phyloP scores from a whole-genome alignment of 768 basidiomycete genomes.

The Psilocybe tampanensis region DNA sequence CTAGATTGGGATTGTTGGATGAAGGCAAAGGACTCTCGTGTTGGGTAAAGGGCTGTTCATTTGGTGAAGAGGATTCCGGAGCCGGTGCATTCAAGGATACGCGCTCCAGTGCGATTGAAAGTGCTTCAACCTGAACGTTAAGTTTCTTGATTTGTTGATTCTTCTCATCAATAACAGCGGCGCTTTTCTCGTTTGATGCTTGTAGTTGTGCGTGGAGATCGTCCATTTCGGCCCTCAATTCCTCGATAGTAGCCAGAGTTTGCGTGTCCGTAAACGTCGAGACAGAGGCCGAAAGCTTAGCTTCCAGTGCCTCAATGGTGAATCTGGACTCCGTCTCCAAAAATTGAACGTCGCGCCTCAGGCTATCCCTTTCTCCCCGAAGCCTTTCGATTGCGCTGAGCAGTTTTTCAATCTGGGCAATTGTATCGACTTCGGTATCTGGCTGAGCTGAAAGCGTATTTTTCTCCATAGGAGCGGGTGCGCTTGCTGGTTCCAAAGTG shows the following conservation, averaged over 20 bases:
- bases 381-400: conserved; percentile 67
- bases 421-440: conserved; percentile 30
- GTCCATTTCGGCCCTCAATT: conserved; percentile 33
- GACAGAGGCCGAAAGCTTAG: conserved; percentile 39
- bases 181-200: conserved; percentile 14
- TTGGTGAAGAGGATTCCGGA: background rate
- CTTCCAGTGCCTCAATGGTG: conserved; percentile 58
- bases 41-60: conserved; percentile 20
- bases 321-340: conserved; percentile 68
- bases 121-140: conserved; percentile 21
- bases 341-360: conserved; percentile 68
- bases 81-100: background rate
- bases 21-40: conserved; percentile 37
- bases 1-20: conserved; percentile 30
- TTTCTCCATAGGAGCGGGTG: background rate
- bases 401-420: conserved; percentile 54
- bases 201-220: conserved; percentile 25
- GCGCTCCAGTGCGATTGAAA: conserved; percentile 17
- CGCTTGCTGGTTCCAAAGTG: conserved; percentile 16
- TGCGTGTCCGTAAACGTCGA: conserved; percentile 22
- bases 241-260: conserved; percentile 24
- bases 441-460: background rate
- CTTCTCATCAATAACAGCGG: conserved; percentile 24
- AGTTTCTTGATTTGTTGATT: conserved; percentile 34
- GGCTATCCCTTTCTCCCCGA: conserved; percentile 63